These are phyloP conservation scores for Arabis alpina DNA, from an alignment of 345 rosid species.

Conservation along the genomic window DNA sequence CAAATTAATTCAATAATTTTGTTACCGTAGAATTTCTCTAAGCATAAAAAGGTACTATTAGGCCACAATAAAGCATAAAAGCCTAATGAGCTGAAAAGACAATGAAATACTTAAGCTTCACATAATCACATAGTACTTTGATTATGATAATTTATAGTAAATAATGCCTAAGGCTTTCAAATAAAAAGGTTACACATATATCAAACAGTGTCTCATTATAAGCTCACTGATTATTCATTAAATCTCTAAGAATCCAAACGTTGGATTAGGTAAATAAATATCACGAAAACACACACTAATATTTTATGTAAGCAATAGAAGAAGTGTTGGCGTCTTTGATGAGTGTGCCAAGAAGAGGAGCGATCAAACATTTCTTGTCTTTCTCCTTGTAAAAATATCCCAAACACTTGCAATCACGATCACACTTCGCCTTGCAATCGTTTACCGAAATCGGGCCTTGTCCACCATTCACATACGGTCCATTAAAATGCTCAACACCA, in stretches of 20 bases:
- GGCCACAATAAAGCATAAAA: no score
- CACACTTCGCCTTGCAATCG: slow-evolving; percentile 54
- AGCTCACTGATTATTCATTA: slow-evolving; percentile 2
- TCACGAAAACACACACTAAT: not conserved
- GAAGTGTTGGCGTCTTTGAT: slow-evolving; percentile 39
- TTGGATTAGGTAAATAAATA: not conserved
- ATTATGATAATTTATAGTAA: no score
- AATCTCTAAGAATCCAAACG: not conserved
- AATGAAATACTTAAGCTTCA: no score
- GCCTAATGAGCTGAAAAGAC: not conserved
- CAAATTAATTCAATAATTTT: no score
- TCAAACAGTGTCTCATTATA: not conserved
- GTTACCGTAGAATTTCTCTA: no score
- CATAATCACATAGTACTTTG: no score
- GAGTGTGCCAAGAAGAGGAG: slow-evolving; percentile 38
- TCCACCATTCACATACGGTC: slow-evolving; percentile 50
- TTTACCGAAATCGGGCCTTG: slow-evolving; percentile 43
- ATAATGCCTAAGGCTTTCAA: not conserved
- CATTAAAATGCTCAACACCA: slow-evolving; percentile 59
- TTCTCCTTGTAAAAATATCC: slow-evolving; percentile 60
- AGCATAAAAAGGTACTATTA: no score
- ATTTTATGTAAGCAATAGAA: slow-evolving; percentile 41
- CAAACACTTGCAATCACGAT: slow-evolving; percentile 60
- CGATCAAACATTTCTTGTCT: slow-evolving; percentile 50
- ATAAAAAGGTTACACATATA: not conserved